These are phyloP conservation scores for Auriscalpium orientale DNA, from an alignment of 768 basidiomycete genomes.

Conservation along the genomic window DNA sequence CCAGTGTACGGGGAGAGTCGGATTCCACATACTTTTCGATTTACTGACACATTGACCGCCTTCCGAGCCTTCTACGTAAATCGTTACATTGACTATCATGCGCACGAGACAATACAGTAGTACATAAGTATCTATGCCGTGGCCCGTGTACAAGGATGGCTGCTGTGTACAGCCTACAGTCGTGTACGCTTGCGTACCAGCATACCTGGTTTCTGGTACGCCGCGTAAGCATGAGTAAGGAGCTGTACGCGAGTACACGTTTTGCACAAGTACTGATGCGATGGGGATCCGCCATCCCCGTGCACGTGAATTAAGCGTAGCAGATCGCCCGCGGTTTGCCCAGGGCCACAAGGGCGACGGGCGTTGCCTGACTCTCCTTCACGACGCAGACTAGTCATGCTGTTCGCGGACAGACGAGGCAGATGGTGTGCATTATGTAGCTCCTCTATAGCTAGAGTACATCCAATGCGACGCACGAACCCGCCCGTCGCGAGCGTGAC, in stretches of 20 bases:
- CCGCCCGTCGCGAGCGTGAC: too few species aligned
- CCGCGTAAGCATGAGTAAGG: background rate
- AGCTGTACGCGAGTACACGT: background rate
- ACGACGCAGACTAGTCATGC: too few species aligned
- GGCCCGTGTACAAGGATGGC: background rate
- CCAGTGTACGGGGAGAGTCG: background rate
- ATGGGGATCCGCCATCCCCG: too few species aligned
- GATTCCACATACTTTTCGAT: background rate
- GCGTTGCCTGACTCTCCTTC: too few species aligned
- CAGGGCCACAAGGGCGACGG: too few species aligned
- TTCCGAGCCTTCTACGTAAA: conserved; percentile 3
- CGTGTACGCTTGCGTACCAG: background rate
- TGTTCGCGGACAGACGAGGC: too few species aligned
- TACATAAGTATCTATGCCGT: background rate
- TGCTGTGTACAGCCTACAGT: background rate
- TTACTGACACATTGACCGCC: background rate
- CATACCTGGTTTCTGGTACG: background rate
- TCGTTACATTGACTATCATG: conserved; percentile 1
- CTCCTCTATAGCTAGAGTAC: too few species aligned
- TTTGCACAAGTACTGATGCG: background rate
- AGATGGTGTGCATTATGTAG: too few species aligned
- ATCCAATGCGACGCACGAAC: too few species aligned
- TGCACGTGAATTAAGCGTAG: too few species aligned
- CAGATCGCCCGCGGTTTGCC: too few species aligned
- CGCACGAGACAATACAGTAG: background rate